These are phyloP conservation scores for Amanita inopinata DNA, from an alignment of 768 basidiomycete species.

Conservation along the genomic window DNA sequence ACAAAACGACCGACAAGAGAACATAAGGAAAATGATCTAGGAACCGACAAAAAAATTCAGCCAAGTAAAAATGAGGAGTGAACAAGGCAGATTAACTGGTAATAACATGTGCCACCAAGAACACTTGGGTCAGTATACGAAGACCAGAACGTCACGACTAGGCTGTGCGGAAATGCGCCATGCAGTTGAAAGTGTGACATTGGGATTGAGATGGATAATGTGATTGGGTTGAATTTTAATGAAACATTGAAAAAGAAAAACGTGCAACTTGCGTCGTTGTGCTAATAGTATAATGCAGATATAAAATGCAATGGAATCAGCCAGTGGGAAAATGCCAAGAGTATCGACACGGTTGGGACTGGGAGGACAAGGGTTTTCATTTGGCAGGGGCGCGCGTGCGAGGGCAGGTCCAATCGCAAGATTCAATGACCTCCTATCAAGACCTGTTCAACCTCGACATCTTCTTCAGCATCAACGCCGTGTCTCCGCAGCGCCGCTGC, in stretches of 20 bases:
- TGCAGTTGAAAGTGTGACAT: background rate
- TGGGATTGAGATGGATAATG: slow-evolving; percentile 1
- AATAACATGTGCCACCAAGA: background rate
- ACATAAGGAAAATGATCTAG: background rate
- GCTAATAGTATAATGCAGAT: slow-evolving; percentile 5
- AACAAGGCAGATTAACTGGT: background rate
- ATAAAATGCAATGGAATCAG: background rate
- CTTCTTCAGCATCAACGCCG: slow-evolving; percentile 10
- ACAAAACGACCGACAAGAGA: background rate
- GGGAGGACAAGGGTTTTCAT: no score
- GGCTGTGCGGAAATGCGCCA: slow-evolving; percentile 2
- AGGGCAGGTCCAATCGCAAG: background rate
- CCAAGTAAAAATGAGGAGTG: background rate
- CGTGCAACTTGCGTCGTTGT: slow-evolving; percentile 4
- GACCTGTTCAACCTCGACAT: slow-evolving; percentile 7
- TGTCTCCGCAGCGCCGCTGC: slow-evolving; percentile 19
- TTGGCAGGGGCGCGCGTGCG: no score
- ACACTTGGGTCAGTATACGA: background rate
- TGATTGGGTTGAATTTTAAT: slow-evolving; percentile 1
- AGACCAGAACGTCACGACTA: slow-evolving; percentile 3
- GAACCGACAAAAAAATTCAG: background rate
- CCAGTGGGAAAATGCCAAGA: background rate
- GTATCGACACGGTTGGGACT: no score
- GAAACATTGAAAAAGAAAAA: slow-evolving; percentile 2
- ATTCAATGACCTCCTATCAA: slow-evolving; percentile 4